Conservation (phyloP, 768 basidiomycete genomes). For the Boletus sensibilis region DNA sequence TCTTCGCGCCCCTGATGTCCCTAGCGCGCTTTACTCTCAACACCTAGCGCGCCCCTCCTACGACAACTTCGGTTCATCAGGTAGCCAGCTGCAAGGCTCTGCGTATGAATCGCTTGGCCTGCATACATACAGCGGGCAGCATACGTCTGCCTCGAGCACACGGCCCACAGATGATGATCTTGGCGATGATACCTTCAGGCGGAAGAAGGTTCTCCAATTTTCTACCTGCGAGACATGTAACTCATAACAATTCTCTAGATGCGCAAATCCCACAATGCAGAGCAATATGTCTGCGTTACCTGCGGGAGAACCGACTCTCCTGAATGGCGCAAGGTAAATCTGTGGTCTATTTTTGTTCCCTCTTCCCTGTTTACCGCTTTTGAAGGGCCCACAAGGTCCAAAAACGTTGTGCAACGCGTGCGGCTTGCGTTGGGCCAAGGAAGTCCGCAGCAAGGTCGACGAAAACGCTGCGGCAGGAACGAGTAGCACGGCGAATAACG, state of each 20-base stretch:
- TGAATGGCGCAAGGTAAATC: slow-evolving; percentile 86
- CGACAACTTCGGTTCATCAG: slow-evolving; percentile 13
- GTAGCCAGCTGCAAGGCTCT: slow-evolving; percentile 10
- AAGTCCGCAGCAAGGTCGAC: slow-evolving; percentile 46
- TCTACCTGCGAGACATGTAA: background rate
- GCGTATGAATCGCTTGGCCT: slow-evolving; percentile 23
- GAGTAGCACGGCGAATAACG: slow-evolving; percentile 18
- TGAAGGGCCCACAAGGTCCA: slow-evolving; percentile 85
- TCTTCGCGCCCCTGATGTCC: slow-evolving; percentile 8
- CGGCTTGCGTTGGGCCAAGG: slow-evolving; percentile 91
- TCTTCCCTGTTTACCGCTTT: slow-evolving; percentile 18
- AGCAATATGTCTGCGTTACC: slow-evolving; percentile 84
- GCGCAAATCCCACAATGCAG: slow-evolving; percentile 45
- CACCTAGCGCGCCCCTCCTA: slow-evolving; percentile 13
- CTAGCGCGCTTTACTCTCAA: slow-evolving; percentile 18
- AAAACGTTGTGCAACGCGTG: slow-evolving; percentile 99
- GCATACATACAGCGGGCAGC: slow-evolving; percentile 17
- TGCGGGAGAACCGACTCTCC: slow-evolving; percentile 96
- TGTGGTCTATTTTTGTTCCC: background rate
- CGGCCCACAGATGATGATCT: slow-evolving; percentile 41
- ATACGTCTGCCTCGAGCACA: slow-evolving; percentile 10
- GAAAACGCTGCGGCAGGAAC: slow-evolving; percentile 28
- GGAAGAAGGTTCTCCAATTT: slow-evolving; percentile 54
- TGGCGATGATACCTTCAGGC: slow-evolving; percentile 51
- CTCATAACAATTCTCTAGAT: slow-evolving; percentile 15